A percentile compares a stretch with the other conserved stretches of the same genome.
These are phyloP conservation scores for Thamnidium elegans DNA, from an alignment of 192 early-diverging fungal genomes.

Conservation along the genomic window DNA sequence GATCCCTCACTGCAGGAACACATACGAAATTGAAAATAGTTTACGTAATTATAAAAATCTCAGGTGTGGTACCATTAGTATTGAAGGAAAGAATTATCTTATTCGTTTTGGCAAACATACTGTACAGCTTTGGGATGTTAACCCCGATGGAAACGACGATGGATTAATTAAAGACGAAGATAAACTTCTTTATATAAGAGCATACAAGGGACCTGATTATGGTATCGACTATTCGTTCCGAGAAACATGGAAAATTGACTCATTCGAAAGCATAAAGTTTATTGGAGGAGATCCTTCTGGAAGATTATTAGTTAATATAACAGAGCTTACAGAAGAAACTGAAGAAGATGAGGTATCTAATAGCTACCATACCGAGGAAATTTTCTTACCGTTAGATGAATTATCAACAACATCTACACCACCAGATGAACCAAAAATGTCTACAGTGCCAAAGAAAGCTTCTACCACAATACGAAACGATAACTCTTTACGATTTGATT, in stretches of 20 bases:
- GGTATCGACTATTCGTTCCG: neutral
- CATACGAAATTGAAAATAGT: neutral
- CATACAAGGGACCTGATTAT: neutral
- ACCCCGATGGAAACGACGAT: neutral
- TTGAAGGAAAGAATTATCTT: neutral
- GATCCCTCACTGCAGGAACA: neutral
- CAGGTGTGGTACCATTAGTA: neutral
- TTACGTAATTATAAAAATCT: neutral
- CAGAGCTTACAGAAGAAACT: neutral
- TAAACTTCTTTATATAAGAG: conserved; percentile 2
- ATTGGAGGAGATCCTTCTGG: neutral
- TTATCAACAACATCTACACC: neutral
- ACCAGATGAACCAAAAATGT: neutral
- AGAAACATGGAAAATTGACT: neutral
- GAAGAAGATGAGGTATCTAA: neutral
- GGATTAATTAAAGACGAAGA: neutral
- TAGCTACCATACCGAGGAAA: neutral
- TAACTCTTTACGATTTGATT: neutral
- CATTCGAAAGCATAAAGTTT: neutral
- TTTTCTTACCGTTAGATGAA: neutral
- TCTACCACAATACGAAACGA: neutral
- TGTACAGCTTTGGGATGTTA: neutral
- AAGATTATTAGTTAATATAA: neutral
- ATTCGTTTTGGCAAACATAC: conserved; percentile 6
- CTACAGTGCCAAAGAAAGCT: neutral